Evolutionary conservation across 306 rosid genomes (phyloP), one percentile per base, ranked within the genome.

Genomic region (Lotus japonicus): DNA sequence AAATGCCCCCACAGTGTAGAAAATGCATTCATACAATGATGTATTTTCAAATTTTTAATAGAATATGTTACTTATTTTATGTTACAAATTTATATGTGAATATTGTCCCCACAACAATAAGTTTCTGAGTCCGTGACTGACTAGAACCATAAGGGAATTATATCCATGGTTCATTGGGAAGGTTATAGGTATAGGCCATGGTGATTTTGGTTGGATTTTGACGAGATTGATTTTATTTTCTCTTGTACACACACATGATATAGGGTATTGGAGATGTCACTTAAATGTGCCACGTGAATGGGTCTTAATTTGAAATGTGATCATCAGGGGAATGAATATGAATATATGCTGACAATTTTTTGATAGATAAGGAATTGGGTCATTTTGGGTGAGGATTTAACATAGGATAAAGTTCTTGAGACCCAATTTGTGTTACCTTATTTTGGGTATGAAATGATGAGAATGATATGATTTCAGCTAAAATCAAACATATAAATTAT

Each of bases 221-320:
- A 41, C 52, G 72, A 23, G 7, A 18, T 50, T 38, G 12, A 59
- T 64, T 68, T 19, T 49, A n/a, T n/a, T 61, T 78, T 68, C 6
- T 68, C 54, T 23, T 82, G 79, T 77, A 59, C 36, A 78, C 72
- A 72, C 74, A 82, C 75, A 82, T 26, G 64, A 26, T 79, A 76
- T 16, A 66, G 71, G 60, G 6, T 2, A 2, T 28, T n/a, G 33
- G 33, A 3, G 0, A 18, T 68, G 49, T 17, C 51, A 64, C 51
- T 55, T 50, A 31, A 58, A 31, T 42, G 64, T 59, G 53, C 70
- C 26, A 21, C n/a, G n/a, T n/a, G n/a, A n/a, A 21, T 21, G 26
- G 26, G 26, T 58, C 62, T 48, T 45, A 64, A n/a, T 48, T 45
- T 68, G 39, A 58, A 67, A 31, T 71, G 70, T 64, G 68, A n/a